Evolutionary conservation across 345 rosid species (phyloP).

Genomic region (Eucalyptus polybractea): DNA sequence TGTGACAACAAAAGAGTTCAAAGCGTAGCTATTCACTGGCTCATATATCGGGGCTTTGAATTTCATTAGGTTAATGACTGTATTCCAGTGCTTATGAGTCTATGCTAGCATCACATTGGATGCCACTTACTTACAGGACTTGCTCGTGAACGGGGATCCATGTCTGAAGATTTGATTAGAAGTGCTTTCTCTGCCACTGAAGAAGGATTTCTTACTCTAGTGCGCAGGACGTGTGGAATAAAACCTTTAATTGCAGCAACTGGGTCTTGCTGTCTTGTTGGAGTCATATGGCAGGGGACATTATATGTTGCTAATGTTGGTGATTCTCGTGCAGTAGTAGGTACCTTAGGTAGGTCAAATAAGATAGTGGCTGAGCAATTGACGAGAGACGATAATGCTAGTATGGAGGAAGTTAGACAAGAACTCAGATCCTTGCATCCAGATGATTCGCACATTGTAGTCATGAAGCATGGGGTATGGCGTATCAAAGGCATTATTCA

Average conservation of each 20-base stretch:
- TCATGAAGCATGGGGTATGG: conserved; percentile 88
- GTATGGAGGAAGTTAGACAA: conserved; percentile 81
- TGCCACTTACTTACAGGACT: conserved; percentile 21
- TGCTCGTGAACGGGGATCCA: conserved; percentile 39
- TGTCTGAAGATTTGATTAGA: conserved; percentile 64
- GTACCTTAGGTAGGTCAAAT: conserved; percentile 41
- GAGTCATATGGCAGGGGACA: conserved; percentile 75
- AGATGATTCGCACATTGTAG: conserved; percentile 72
- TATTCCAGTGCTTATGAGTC: neutral
- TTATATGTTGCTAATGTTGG: conserved; percentile 83
- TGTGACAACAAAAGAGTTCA: neutral
- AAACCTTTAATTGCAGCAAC: conserved; percentile 80
- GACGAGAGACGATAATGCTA: conserved; percentile 81
- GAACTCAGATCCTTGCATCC: conserved; percentile 85
- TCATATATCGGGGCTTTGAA: neutral
- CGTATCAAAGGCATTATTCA: conserved; percentile 98
- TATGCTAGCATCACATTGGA: neutral
- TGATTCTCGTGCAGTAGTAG: conserved; percentile 92
- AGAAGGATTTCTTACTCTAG: conserved; percentile 85
- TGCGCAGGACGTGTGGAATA: conserved; percentile 45
- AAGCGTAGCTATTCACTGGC: neutral
- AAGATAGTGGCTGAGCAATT: conserved; percentile 77
- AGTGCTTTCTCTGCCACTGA: conserved; percentile 74
- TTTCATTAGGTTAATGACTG: neutral
- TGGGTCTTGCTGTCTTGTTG: conserved; percentile 92